phyloP scores from a whole-genome alignment of 1,284 basidiomycete species.

The Cryptococcus sp. region DNA sequence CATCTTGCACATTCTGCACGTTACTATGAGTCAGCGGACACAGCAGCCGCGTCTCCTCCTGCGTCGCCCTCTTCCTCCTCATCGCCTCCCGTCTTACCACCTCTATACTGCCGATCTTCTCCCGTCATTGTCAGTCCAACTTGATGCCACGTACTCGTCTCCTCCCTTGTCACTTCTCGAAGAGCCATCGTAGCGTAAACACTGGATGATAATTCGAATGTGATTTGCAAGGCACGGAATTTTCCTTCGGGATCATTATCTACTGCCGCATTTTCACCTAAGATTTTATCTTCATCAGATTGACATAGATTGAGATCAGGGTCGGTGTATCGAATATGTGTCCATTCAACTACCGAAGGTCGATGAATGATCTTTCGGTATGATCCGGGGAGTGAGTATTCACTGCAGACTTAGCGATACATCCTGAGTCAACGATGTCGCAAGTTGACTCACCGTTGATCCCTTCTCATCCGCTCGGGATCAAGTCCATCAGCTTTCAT shows the following conservation, averaged over 20 bases:
- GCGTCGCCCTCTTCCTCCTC: neutral
- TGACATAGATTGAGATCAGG: conserved; percentile 85
- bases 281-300: conserved; percentile 86
- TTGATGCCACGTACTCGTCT: conserved; percentile 84
- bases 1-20: too few species aligned
- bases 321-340: conserved; percentile 81
- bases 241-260: conserved; percentile 57
- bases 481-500: conserved; percentile 80
- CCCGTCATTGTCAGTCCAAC: conserved; percentile 69
- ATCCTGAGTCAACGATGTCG: neutral
- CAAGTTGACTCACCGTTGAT: conserved; percentile 65
- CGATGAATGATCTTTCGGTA: conserved; percentile 87
- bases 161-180: conserved; percentile 85
- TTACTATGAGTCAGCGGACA: too few species aligned
- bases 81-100: neutral
- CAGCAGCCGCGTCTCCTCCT: neutral
- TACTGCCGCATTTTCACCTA: conserved; percentile 69
- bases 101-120: conserved; percentile 63
- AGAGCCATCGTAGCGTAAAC: conserved; percentile 95
- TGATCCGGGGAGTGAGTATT: conserved; percentile 86
- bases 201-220: conserved; percentile 73
- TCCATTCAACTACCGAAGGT: conserved; percentile 75
- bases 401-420: conserved; percentile 53
- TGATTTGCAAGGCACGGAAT: conserved; percentile 78
- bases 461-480: conserved; percentile 76